A percentile compares a stretch with the other conserved stretches of the same genome.
phyloP scores from a whole-genome alignment of 2,329 filamentous ascomycete species.

The Trichoderma gracile region DNA sequence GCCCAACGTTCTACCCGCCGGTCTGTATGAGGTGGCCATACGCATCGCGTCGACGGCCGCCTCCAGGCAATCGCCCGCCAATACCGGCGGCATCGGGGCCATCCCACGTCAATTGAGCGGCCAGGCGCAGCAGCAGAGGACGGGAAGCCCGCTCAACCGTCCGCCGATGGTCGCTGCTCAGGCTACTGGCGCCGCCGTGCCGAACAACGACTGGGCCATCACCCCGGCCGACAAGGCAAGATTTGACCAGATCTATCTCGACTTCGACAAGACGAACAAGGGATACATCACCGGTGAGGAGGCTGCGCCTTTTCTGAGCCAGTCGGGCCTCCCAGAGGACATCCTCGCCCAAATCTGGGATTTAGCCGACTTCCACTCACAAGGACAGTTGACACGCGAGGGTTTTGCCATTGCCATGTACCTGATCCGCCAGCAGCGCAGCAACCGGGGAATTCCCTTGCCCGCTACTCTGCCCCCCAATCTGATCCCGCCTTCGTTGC shows the following conservation, averaged over 20 bases:
- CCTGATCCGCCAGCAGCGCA: slow-evolving; percentile 86
- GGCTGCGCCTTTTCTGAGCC: slow-evolving; percentile 89
- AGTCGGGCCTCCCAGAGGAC: slow-evolving; percentile 87
- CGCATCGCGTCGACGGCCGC: slow-evolving; percentile 54
- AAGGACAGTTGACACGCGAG: slow-evolving; percentile 80
- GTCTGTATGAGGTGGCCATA: slow-evolving; percentile 86
- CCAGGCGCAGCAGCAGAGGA: slow-evolving; percentile 62
- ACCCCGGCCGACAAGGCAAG: slow-evolving; percentile 79
- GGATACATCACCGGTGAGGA: slow-evolving; percentile 92
- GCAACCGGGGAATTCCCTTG: slow-evolving; percentile 62
- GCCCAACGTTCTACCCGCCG: slow-evolving; percentile 77
- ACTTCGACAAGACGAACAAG: slow-evolving; percentile 75
- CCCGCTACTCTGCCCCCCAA: slow-evolving; percentile 78
- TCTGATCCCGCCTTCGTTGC: slow-evolving; percentile 83
- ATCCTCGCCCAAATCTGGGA: slow-evolving; percentile 95
- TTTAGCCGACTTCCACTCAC: slow-evolving; percentile 88
- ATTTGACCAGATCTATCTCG: slow-evolving; percentile 84
- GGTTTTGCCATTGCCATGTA: slow-evolving; percentile 99
- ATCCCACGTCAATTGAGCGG: slow-evolving; percentile 85
- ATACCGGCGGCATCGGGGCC: slow-evolving; percentile 58
- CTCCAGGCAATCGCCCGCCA: slow-evolving; percentile 52
- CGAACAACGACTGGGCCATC: slow-evolving; percentile 71
- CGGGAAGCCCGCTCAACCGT: slow-evolving; percentile 59
- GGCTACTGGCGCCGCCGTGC: slow-evolving; percentile 29
- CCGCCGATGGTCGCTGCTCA: slow-evolving; percentile 48